These are phyloP conservation scores for Collybia mongolica DNA, from an alignment of 768 basidiomycete species.

Conservation along the genomic window DNA sequence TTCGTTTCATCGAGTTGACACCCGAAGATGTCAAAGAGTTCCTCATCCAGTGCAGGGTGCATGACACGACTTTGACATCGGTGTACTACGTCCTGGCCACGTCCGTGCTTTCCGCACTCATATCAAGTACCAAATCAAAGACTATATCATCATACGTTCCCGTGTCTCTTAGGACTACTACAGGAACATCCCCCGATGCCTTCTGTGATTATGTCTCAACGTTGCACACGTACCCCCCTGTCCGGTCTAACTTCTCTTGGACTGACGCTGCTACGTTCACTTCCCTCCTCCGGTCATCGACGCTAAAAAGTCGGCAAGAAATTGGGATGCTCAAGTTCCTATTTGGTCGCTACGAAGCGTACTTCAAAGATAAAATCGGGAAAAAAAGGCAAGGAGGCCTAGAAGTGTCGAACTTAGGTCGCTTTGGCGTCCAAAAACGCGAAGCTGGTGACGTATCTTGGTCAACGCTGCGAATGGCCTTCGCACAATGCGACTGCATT, in stretches of 20 bases:
- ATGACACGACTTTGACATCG: constrained; percentile 32
- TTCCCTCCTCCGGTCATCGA: constrained; percentile 19
- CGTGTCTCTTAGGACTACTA: constrained; percentile 29
- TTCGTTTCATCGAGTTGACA: constrained; percentile 23
- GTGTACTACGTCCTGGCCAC: constrained; percentile 25
- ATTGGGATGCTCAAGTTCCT: constrained; percentile 33
- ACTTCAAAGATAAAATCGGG: constrained; percentile 24
- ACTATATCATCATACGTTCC: constrained; percentile 23
- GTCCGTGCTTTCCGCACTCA: constrained; percentile 22
- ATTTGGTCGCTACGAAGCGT: constrained; percentile 27
- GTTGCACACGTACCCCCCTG: constrained; percentile 15
- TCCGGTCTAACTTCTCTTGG: constrained; percentile 30
- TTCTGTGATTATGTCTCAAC: constrained; percentile 34
- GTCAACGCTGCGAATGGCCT: constrained; percentile 21
- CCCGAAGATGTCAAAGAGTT: constrained; percentile 19
- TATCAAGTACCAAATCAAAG: constrained; percentile 11
- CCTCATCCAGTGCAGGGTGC: constrained; percentile 20
- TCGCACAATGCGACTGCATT: constrained; percentile 27
- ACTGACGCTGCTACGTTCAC: constrained; percentile 25
- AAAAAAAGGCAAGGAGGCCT: constrained; percentile 29
- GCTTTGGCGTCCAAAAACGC: constrained; percentile 12
- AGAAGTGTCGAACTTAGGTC: constrained; percentile 39
- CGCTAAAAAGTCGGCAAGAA: constrained; percentile 15
- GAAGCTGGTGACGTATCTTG: constrained; percentile 6
- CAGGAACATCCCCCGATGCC: constrained; percentile 21